Evolutionary conservation across 805 yeast species (phyloP), one percentile per base, ranked within the genome.

Genomic region (Candida oleophila): DNA sequence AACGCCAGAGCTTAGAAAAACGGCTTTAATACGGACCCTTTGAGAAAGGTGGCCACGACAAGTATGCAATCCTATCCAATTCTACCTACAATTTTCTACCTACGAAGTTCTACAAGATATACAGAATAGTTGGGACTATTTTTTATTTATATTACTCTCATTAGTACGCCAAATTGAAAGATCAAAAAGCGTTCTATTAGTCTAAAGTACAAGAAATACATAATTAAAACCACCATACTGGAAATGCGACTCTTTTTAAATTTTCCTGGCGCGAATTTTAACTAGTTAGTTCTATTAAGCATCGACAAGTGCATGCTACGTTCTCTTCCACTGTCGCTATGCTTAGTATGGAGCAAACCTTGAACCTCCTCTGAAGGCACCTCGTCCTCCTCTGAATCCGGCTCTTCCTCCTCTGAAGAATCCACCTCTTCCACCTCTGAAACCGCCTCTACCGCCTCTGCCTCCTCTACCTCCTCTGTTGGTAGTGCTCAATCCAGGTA

Each of bases 401-500:
- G 22, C 39, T 1, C 55, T 51, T 38, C 55, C 36, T 15, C 50
- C 48, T 38, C 57, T 38, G 12, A 76, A 75, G 20, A 51, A 44
- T 9, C 80, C 78, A 35, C 81, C 55, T 7, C 80, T 77, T 20
- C 45, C 45, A 22, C 83, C 62, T 2, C 81, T 77, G 5, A 83
- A 62, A 11, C 50, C 42, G 3, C 60, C 60, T 16, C 58, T 33
- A 5, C 61, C 61, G 1, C 60, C 58, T 9, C 83, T 77, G 7
- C 76, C 67, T 8, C 76, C 66, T 25, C 76, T 69, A n/a, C 57
- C 58, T 1, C 71, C 68, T 37, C 72, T 51, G 38, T 56, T 58
- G 21, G 61, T 50, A 15, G 59, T 48, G 33, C 66, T 59, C 57
- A 82, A 71, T 1, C 92, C 92, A 2, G 95, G 96, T 18, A 88